Evolutionary conservation across 2,329 filamentous ascomycete species (phyloP).

Genomic region (Fusarium duplospermum): DNA sequence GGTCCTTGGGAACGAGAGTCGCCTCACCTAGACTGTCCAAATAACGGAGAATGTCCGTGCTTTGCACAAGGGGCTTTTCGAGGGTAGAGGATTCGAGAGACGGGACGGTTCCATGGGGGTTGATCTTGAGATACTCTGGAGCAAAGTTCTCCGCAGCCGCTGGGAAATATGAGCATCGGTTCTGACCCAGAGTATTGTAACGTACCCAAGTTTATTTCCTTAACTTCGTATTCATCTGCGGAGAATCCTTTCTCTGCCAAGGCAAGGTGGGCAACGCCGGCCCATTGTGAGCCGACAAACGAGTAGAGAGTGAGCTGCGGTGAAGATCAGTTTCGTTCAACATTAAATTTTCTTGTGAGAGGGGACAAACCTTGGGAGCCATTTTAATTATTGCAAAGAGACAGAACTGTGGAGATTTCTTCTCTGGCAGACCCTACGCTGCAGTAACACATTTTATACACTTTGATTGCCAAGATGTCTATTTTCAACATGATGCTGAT

Average conservation of each 20-base stretch:
- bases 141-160: constrained; percentile 28
- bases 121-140: constrained; percentile 31
- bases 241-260: constrained; percentile 32
- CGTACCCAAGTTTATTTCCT: constrained; percentile 26
- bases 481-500: background rate
- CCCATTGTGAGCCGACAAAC: constrained; percentile 34
- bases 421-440: background rate
- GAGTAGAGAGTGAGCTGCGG: constrained; percentile 30
- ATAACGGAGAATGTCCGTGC: constrained; percentile 26
- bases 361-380: background rate
- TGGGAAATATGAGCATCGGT: background rate
- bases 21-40: constrained; percentile 8
- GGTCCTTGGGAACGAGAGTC: constrained; percentile 12
- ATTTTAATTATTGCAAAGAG: background rate
- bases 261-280: constrained; percentile 31
- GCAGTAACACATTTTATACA: background rate
- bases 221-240: constrained; percentile 20
- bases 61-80: constrained; percentile 19
- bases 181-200: background rate
- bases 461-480: background rate
- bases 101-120: constrained; percentile 32
- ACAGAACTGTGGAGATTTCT: background rate
- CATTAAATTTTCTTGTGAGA: background rate
- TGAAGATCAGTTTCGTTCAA: background rate
- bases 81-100: constrained; percentile 23